Evolutionary conservation across 306 rosid genomes (phyloP).

Genomic region (Begonia loranthoides): DNA sequence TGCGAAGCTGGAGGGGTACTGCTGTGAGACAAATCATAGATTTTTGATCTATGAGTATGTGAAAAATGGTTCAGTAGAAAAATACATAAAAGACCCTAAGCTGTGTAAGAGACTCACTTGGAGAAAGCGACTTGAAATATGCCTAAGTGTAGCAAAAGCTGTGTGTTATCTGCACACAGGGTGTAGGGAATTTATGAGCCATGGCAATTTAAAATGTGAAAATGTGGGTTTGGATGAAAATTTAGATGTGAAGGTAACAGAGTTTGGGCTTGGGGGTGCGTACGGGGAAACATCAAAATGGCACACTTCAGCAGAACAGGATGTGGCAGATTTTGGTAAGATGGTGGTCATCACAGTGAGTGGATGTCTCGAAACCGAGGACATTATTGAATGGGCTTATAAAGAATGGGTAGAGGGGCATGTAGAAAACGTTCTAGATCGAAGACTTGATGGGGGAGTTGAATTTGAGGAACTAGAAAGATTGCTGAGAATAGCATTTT

Average conservation of each 20-base stretch:
- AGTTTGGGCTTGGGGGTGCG: slow-evolving; percentile 43
- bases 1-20: slow-evolving; percentile 65
- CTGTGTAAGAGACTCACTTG: slow-evolving; percentile 53
- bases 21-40: slow-evolving; percentile 50
- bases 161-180: slow-evolving; percentile 58
- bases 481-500: slow-evolving; percentile 51
- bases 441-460: slow-evolving; percentile 28
- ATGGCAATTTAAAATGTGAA: slow-evolving; percentile 51
- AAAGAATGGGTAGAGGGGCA: slow-evolving; percentile 48
- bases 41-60: slow-evolving; percentile 45
- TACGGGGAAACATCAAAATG: slow-evolving; percentile 20
- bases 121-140: slow-evolving; percentile 58
- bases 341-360: slow-evolving; percentile 39
- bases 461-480: slow-evolving; percentile 42
- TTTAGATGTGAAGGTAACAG: slow-evolving; percentile 42
- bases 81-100: slow-evolving; percentile 29
- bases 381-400: slow-evolving; percentile 44
- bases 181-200: slow-evolving; percentile 68
- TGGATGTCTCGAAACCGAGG: slow-evolving; percentile 24
- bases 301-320: slow-evolving; percentile 45
- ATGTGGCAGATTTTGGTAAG: slow-evolving; percentile 57
- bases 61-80: slow-evolving; percentile 47
- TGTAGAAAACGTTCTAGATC: slow-evolving; percentile 33
- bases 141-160: slow-evolving; percentile 56
- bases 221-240: slow-evolving; percentile 56